Evolutionary conservation across 2,329 filamentous ascomycete species (phyloP).

Genomic region (Fusarium verrucosum): DNA sequence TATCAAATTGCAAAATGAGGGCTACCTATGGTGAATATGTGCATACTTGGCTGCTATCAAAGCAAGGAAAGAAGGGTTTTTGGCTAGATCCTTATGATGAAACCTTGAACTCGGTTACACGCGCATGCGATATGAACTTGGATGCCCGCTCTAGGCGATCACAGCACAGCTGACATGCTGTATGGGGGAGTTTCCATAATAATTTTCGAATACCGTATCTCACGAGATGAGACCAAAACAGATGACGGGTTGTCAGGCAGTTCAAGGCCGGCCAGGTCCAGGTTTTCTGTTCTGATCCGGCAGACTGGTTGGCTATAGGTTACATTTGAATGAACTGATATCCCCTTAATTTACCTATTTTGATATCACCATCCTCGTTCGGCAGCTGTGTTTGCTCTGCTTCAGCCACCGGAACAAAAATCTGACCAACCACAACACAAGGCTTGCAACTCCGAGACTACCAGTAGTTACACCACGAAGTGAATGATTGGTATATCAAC

Average conservation of each 20-base stretch:
- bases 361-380: constrained; percentile 10
- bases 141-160: constrained; percentile 20
- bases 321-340: constrained; percentile 22
- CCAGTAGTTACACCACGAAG: constrained; percentile 20
- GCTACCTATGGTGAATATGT: constrained; percentile 8
- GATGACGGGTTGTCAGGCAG: constrained; percentile 23
- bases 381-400: constrained; percentile 10
- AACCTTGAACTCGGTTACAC: constrained; percentile 22
- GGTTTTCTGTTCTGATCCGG: constrained; percentile 18
- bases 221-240: constrained; percentile 8
- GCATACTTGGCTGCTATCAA: background rate
- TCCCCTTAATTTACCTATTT: constrained; percentile 7
- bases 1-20: background rate
- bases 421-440: constrained; percentile 17
- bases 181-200: constrained; percentile 14
- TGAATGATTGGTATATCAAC: background rate
- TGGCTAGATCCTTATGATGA: background rate
- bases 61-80: constrained; percentile 23
- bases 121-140: constrained; percentile 1
- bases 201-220: constrained; percentile 1
- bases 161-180: constrained; percentile 14
- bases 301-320: constrained; percentile 6
- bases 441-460: constrained; percentile 3
- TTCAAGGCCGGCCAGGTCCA: constrained; percentile 10
- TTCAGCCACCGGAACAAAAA: constrained; percentile 15